Evolutionary conservation across 2,329 filamentous ascomycete species (phyloP).

Genomic region (Phaeoacremonium minimum): DNA sequence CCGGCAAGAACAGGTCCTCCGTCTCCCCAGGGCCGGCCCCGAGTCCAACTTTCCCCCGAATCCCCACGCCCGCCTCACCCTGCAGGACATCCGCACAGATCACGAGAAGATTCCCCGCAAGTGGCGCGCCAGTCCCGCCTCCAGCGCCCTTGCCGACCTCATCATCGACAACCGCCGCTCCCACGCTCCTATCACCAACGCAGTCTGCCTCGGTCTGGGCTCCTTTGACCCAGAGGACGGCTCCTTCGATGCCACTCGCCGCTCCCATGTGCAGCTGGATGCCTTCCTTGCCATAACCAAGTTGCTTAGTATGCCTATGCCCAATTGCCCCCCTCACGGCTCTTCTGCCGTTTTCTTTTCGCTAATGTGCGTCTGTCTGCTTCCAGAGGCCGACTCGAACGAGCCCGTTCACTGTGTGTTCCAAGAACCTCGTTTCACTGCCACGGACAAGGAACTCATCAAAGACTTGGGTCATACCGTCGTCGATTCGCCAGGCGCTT

Average conservation of each 20-base stretch:
- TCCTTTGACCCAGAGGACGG: conserved; percentile 47
- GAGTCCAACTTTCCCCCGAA: conserved; percentile 8
- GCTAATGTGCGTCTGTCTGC: no score
- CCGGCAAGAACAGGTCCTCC: not conserved
- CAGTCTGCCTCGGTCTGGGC: conserved; percentile 52
- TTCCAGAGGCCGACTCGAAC: no score
- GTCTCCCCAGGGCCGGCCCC: conserved; percentile 3
- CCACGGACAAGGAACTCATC: conserved; percentile 46
- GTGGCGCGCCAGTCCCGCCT: conserved; percentile 20
- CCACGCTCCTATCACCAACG: conserved; percentile 26
- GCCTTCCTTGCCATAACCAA: conserved; percentile 46
- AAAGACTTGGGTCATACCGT: conserved; percentile 47
- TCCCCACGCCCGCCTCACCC: conserved; percentile 2
- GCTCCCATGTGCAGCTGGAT: conserved; percentile 46
- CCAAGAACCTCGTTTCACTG: conserved; percentile 50
- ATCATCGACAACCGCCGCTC: conserved; percentile 18
- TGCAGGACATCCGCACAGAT: conserved; percentile 12
- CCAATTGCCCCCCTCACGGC: not conserved
- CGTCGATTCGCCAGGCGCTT: conserved; percentile 48
- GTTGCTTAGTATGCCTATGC: conserved; percentile 28
- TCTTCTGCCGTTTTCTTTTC: not conserved
- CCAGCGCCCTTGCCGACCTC: conserved; percentile 25
- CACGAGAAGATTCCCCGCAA: conserved; percentile 12
- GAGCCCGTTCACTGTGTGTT: conserved; percentile 37
- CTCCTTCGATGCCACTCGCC: conserved; percentile 37